A percentile compares a stretch with the other conserved stretches of the same genome.
phyloP scores from a whole-genome alignment of 768 basidiomycete species.

The Boletus sp. region DNA sequence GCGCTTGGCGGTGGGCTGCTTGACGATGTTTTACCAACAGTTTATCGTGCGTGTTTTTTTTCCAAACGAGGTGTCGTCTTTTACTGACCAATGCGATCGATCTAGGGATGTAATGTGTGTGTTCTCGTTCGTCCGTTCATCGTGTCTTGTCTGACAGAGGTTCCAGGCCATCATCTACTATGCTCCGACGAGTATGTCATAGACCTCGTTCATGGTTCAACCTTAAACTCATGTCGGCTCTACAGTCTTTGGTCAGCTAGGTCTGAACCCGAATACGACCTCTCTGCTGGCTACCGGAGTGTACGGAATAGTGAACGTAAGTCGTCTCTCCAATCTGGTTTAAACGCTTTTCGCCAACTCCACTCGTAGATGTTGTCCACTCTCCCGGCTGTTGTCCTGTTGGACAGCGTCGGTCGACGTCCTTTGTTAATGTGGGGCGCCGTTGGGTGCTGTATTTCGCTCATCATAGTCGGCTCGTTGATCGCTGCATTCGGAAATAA shows the following conservation, averaged over 20 bases:
- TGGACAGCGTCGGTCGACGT: slow-evolving; percentile 40
- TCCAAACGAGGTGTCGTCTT: neutral
- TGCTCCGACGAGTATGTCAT: slow-evolving; percentile 19
- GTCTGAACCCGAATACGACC: slow-evolving; percentile 39
- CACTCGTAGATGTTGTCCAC: slow-evolving; percentile 33
- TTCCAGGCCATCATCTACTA: slow-evolving; percentile 31
- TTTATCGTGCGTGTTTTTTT: slow-evolving; percentile 27
- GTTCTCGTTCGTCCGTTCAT: neutral
- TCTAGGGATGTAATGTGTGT: slow-evolving; percentile 30
- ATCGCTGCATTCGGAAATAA: slow-evolving; percentile 29
- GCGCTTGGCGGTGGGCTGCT: slow-evolving; percentile 28
- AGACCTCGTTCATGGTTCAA: neutral
- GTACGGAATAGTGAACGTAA: slow-evolving; percentile 36
- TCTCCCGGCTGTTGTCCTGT: slow-evolving; percentile 35
- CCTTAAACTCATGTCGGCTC: slow-evolving; percentile 17
- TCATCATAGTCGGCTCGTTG: slow-evolving; percentile 29
- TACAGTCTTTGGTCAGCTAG: slow-evolving; percentile 42
- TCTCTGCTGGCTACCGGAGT: slow-evolving; percentile 43
- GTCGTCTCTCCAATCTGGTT: neutral
- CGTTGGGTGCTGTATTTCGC: slow-evolving; percentile 31
- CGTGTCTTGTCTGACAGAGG: slow-evolving; percentile 2
- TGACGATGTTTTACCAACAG: slow-evolving; percentile 35
- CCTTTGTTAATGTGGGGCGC: slow-evolving; percentile 41
- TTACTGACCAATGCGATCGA: neutral
- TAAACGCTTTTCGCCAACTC: neutral